These are phyloP conservation scores for Rhizomucor pusillus DNA, from an alignment of 371 early-diverging fungal species.

Conservation along the genomic window DNA sequence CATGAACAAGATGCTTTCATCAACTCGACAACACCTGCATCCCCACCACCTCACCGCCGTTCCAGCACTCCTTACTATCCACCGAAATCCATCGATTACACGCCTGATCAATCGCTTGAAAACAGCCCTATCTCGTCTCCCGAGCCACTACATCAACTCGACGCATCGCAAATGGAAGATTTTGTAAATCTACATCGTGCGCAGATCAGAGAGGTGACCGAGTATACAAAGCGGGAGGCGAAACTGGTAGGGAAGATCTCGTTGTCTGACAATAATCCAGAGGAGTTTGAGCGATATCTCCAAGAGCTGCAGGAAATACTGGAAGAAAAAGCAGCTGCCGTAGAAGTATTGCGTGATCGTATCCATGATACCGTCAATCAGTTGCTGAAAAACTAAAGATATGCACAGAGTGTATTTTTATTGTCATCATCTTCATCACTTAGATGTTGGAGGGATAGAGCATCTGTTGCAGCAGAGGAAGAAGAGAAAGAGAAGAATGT, in stretches of 20 bases:
- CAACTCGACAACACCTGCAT: conserved; percentile 14
- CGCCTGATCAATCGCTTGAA: conserved; percentile 15
- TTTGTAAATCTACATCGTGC: conserved; percentile 75
- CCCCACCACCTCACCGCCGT: too few species aligned
- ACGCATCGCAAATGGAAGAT: conserved; percentile 14
- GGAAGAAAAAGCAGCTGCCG: conserved; percentile 50
- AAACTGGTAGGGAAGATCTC: conserved; percentile 49
- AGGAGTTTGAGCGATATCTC: conserved; percentile 42
- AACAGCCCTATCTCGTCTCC: background rate
- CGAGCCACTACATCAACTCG: background rate
- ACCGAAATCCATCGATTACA: conserved; percentile 9
- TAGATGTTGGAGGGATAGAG: conserved; percentile 92
- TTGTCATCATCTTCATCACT: conserved; percentile 20
- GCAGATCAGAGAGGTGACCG: conserved; percentile 76
- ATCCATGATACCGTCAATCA: conserved; percentile 40
- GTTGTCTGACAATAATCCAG: conserved; percentile 5
- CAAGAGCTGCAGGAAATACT: conserved; percentile 57
- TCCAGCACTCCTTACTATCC: conserved; percentile 7
- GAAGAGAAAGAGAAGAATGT: too few species aligned
- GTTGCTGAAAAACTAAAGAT: conserved; percentile 23
- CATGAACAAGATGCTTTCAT: conserved; percentile 42
- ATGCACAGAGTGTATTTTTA: conserved; percentile 3
- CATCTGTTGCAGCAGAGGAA: conserved; percentile 58
- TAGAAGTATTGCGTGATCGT: conserved; percentile 50
- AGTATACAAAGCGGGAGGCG: conserved; percentile 76